phyloP scores from a whole-genome alignment of 495 filamentous ascomycete species.

The Jackrogersella multiformis region DNA sequence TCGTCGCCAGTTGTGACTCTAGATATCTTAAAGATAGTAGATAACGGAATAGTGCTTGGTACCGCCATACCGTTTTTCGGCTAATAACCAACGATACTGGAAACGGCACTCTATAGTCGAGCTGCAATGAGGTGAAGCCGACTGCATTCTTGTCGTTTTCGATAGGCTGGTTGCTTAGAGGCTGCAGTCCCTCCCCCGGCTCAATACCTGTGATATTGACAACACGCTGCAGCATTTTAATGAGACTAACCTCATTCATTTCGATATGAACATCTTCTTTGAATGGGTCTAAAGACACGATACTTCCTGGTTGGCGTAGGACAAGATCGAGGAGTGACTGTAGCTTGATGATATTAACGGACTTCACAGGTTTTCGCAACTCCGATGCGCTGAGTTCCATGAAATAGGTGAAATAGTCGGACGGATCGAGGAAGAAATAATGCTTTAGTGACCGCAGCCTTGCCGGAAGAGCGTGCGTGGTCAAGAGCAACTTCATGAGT shows the following conservation, averaged over 20 bases:
- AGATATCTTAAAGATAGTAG: conserved; percentile 87
- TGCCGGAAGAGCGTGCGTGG: conserved; percentile 88
- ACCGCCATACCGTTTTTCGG: conserved; percentile 92
- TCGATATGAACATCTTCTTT: conserved; percentile 97
- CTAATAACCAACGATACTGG: conserved; percentile 97
- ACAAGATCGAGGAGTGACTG: conserved; percentile 95
- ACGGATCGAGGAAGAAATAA: conserved; percentile 98
- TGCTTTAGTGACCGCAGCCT: conserved; percentile 91
- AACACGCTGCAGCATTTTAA: conserved; percentile 92
- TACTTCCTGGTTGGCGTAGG: conserved; percentile 90
- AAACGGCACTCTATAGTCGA: conserved; percentile 95
- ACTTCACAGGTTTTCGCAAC: conserved; percentile 83
- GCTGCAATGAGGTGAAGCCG: conserved; percentile 89
- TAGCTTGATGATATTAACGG: conserved; percentile 89
- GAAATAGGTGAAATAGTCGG: conserved; percentile 98
- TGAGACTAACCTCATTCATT: conserved; percentile 94
- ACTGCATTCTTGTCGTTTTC: conserved; percentile 86
- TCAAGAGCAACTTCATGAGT: conserved; percentile 88
- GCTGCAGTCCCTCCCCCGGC: conserved; percentile 75
- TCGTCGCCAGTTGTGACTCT: conserved; percentile 81
- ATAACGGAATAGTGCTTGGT: conserved; percentile 95
- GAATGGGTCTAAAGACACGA: conserved; percentile 93
- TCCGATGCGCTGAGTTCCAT: conserved; percentile 89
- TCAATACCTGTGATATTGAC: conserved; percentile 95
- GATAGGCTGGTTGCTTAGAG: conserved; percentile 57